Base-by-base conservation (phyloP, 2,329 filamentous ascomycete genomes). In the Parafenestella ontariensis region DNA sequence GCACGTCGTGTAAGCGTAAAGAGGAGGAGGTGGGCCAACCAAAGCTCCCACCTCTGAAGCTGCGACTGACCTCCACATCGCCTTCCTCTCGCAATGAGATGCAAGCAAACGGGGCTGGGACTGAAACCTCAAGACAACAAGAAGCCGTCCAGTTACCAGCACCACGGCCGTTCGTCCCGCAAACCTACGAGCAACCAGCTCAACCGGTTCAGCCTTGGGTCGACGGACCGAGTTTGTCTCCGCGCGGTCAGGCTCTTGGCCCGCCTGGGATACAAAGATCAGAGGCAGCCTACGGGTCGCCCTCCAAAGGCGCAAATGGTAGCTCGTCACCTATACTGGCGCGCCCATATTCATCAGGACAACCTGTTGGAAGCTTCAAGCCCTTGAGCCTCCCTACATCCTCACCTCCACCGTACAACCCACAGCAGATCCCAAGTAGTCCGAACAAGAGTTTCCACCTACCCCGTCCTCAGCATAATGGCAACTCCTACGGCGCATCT, bases 1-100 rank as follows among this genome's bases (percentile, higher is more conserved):
- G 94, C 78, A 80, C 80, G 29, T 87, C 89, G 43, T 99, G 95
- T 79, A 87, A 85, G 64, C 86, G 83, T 15, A 88, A 86, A 54
- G 85, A 87, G 58, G 82, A 89, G 63, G 85, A 86, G 48, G 81
- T 82, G 17, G 85, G 82, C 55, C 81, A 80, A 62, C 85, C 85
- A 34, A 89, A 89, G 68, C 81, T 87, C 42, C 86, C 83, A 6
- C 80, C 83, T 13, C 75, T 88, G 59, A 87, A 87, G 66, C 81
- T 88, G 64, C 79, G 81, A 43, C 73, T 86, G 49, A 81, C 79
- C 21, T 82, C 82, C 15, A 73, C 78, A 9, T 83, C 82, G 9
- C 80, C 81, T 20, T 65, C 64, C 15, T 58, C 69, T 23, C 58
- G 51, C 9, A 52, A 36, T 10, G 39, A 56, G 20, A 24, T 41